Evolutionary conservation across 768 basidiomycete genomes (phyloP).

Genomic region (Trametes coccinea): DNA sequence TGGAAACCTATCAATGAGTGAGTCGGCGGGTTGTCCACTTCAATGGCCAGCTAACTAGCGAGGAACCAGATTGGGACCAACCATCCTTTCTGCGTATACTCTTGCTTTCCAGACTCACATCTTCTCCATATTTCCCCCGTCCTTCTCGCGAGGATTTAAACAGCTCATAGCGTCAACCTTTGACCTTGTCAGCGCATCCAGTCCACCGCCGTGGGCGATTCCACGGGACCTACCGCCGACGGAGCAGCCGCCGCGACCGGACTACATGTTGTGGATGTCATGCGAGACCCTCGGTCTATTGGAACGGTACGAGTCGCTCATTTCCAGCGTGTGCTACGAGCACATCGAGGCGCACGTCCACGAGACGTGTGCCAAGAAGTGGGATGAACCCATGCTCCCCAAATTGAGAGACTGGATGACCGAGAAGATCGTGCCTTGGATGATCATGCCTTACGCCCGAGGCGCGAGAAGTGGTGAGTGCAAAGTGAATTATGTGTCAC

Average conservation of each 20-base stretch:
- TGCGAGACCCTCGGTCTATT: slow-evolving; percentile 74
- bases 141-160: slow-evolving; percentile 70
- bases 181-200: slow-evolving; percentile 9
- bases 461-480: slow-evolving; percentile 56
- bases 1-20: slow-evolving; percentile 70
- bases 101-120: slow-evolving; percentile 73
- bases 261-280: slow-evolving; percentile 50
- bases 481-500: too few species aligned
- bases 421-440: slow-evolving; percentile 80
- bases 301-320: slow-evolving; percentile 80
- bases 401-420: slow-evolving; percentile 75
- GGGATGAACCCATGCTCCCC: slow-evolving; percentile 65
- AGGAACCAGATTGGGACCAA: slow-evolving; percentile 55
- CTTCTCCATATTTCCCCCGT: slow-evolving; percentile 68
- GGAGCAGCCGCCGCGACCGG: slow-evolving; percentile 31
- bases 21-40: neutral
- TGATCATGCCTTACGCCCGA: slow-evolving; percentile 76
- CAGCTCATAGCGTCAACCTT: slow-evolving; percentile 62
- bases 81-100: slow-evolving; percentile 60
- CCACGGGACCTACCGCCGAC: slow-evolving; percentile 10
- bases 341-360: slow-evolving; percentile 77
- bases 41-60: neutral
- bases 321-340: slow-evolving; percentile 83
- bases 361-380: slow-evolving; percentile 64
- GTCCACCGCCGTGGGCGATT: slow-evolving; percentile 28